Base-by-base conservation (phyloP, 352 stramenopile genomes). In the Phytophthora tentaculata region DNA sequence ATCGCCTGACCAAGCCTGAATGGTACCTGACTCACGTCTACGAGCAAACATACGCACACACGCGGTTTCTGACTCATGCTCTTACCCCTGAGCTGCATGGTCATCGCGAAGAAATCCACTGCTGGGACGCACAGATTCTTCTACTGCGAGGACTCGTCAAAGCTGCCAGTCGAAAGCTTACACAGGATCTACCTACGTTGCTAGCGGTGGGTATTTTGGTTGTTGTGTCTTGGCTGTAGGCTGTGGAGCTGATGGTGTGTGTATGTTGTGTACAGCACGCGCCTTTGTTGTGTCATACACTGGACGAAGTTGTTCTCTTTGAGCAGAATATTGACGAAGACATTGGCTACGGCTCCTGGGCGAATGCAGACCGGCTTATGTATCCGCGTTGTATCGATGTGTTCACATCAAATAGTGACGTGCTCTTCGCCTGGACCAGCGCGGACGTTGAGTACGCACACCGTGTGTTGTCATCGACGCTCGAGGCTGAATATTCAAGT, bases 271-370 rank as follows among this genome's bases (percentile, higher is more conserved):
- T 13, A 8, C 48, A 84, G 77, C 59, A 82, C 47, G 61, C 79
- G n/a, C 64, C 67, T 2, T 61, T 89, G 1, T 67, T 94, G 44
- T 94, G 86, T 56, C 86, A 94, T 53, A 86, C 80, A 3, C 64
- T 94, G 19, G 86, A 94, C 41, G 86, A 94, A 69, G 68, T 91
- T 0, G 47, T 94, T 56, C 71, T 92, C 8, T 94, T 94, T 69
- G 86, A 94, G 59, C 76, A 81, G 35, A 26, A 62, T 2, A 62
- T 92, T 20, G 81, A 94, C 48, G 83, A 88, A 7, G 74, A 89
- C 20, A 79, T 91, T 56, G 74, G 66, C 20, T 94, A 94, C 51
- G 72, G 72, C 9, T 81, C 83, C 3, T 94, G 77, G 56, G 73
- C 81, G 0, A 76, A 61, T 6, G 63, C 63, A 0, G 69, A 85